phyloP scores from a whole-genome alignment of 2,329 filamentous ascomycete genomes.

The Chrysosphaeria jannelii region DNA sequence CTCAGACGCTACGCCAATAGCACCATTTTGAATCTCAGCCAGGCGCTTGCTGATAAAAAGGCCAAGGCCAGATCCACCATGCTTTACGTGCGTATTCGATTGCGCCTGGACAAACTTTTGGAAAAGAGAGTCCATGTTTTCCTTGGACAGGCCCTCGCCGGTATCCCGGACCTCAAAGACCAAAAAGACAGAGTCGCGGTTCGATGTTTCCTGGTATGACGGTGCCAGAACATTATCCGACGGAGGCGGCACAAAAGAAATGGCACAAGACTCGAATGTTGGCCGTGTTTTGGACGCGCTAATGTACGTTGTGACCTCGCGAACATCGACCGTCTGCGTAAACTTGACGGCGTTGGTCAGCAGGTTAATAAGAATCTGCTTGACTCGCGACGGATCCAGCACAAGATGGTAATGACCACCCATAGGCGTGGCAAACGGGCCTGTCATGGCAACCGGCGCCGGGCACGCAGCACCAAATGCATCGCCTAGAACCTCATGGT shows the following conservation, averaged over 20 bases:
- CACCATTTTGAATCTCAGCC: constrained; percentile 54
- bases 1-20: constrained; percentile 44
- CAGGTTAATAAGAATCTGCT: constrained; percentile 55
- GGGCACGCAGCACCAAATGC: too few relatives aligned
- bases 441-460: not conserved
- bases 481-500: constrained; percentile 9
- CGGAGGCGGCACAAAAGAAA: constrained; percentile 29
- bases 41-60: constrained; percentile 52
- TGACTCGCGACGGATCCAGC: constrained; percentile 42
- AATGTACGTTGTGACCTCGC: constrained; percentile 20
- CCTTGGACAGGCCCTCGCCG: constrained; percentile 37
- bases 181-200: constrained; percentile 25
- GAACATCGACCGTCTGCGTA: constrained; percentile 29
- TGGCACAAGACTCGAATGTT: constrained; percentile 13
- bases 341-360: constrained; percentile 64
- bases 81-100: constrained; percentile 45
- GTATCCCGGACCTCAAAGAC: constrained; percentile 51
- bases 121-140: constrained; percentile 47
- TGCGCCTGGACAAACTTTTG: constrained; percentile 54
- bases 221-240: constrained; percentile 2
- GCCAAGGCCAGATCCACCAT: constrained; percentile 51
- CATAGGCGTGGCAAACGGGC: constrained; percentile 21
- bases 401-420: too few relatives aligned
- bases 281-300: constrained; percentile 14
- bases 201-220: constrained; percentile 1